A percentile compares a stretch with the other conserved stretches of the same genome.
Evolutionary conservation across 306 rosid species (phyloP).

Genomic region (Hippophae gyantsensis): DNA sequence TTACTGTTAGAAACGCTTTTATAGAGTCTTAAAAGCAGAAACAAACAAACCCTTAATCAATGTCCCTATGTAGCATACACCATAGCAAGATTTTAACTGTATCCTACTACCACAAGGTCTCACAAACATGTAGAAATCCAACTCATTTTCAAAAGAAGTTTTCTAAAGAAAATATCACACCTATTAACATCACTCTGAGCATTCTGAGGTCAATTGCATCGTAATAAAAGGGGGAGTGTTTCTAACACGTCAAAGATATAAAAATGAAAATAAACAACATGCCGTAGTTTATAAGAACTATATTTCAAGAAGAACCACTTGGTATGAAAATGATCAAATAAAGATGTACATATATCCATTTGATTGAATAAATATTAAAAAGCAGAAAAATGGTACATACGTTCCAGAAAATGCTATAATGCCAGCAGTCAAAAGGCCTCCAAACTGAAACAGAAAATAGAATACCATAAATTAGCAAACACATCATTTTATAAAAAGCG

Average conservation of each 20-base stretch:
- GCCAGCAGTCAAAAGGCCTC: slow-evolving; percentile 81
- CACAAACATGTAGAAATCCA: no score
- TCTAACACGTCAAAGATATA: neutral
- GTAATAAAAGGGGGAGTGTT: neutral
- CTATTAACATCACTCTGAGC: neutral
- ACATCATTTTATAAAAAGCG: neutral
- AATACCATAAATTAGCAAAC: neutral
- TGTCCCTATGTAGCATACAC: no score
- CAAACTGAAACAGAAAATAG: slow-evolving; percentile 49
- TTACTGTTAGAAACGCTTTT: no score
- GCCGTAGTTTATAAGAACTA: neutral
- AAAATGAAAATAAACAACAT: neutral
- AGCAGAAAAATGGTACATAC: slow-evolving; percentile 39
- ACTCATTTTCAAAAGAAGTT: neutral
- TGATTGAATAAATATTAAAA: neutral
- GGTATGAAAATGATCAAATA: neutral
- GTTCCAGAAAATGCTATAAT: slow-evolving; percentile 84
- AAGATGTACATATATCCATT: neutral
- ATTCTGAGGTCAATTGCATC: neutral
- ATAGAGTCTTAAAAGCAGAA: no score
- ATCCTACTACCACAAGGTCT: no score
- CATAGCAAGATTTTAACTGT: no score
- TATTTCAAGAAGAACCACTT: neutral
- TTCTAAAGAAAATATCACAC: neutral
- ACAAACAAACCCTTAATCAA: no score